phyloP scores from a whole-genome alignment of 345 rosid species.

The Camelina sativa region DNA sequence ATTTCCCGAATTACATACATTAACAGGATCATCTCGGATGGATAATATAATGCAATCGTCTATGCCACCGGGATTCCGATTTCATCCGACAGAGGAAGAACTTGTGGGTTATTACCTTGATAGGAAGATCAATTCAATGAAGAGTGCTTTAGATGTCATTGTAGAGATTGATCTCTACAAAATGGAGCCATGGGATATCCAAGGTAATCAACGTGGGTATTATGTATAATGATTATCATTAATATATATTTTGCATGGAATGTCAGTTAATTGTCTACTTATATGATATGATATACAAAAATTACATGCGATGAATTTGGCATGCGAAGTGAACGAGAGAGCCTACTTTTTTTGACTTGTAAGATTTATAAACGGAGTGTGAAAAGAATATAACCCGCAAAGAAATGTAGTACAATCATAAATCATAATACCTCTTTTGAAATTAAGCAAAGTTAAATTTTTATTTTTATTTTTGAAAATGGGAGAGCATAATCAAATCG shows the following conservation, averaged over 20 bases:
- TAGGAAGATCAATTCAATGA: conserved; percentile 73
- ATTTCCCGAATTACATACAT: not conserved
- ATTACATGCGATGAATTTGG: conserved; percentile 27
- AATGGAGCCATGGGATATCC: conserved; percentile 98
- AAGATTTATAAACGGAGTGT: conserved; percentile 34
- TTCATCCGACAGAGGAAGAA: conserved; percentile 97
- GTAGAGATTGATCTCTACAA: conserved; percentile 90
- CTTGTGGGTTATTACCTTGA: conserved; percentile 93
- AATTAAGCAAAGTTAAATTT: conserved; percentile 1
- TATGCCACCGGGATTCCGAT: conserved; percentile 94
- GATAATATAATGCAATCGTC: conserved; percentile 64
- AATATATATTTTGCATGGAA: conserved; percentile 33
- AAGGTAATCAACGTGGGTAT: conserved; percentile 56
- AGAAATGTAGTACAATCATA: conserved; percentile 20
- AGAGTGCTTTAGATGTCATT: conserved; percentile 83
- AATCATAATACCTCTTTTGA: conserved; percentile 39
- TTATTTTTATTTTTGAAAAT: conserved; percentile 16
- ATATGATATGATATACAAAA: conserved; percentile 14
- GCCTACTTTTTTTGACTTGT: conserved; percentile 47
- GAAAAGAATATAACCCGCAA: conserved; percentile 38
- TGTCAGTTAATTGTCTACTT: conserved; percentile 10
- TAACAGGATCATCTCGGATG: conserved; percentile 46
- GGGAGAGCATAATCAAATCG: conserved; percentile 30
- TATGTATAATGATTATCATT: conserved; percentile 23
- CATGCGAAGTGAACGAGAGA: conserved; percentile 39